A percentile compares a stretch with the other conserved stretches of the same genome.
phyloP scores from a whole-genome alignment of 345 rosid genomes.

The Excoecaria cochinchinensis region DNA sequence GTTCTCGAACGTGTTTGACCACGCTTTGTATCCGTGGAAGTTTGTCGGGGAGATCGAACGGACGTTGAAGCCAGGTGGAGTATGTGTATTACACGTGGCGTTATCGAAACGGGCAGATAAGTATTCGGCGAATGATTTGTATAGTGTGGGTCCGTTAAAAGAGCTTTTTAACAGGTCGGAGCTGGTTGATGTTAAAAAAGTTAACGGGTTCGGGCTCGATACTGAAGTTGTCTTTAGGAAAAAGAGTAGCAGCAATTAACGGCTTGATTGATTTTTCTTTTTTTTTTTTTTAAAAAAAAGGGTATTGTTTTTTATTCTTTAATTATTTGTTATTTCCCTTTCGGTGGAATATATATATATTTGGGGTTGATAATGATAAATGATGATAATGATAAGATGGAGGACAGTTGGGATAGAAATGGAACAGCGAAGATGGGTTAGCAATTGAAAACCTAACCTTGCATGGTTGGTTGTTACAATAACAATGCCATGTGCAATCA shows the following conservation, averaged over 20 bases:
- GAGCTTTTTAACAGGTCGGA: slow-evolving; percentile 32
- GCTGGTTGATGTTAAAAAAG: slow-evolving; percentile 26
- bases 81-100: slow-evolving; percentile 42
- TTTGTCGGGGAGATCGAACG: slow-evolving; percentile 46
- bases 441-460: background rate
- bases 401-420: background rate
- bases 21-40: slow-evolving; percentile 35
- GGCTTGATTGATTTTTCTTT: background rate
- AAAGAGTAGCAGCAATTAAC: background rate
- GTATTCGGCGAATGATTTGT: slow-evolving; percentile 45
- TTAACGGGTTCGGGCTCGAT: slow-evolving; percentile 45
- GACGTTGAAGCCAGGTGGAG: slow-evolving; percentile 37
- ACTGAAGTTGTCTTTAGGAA: slow-evolving; percentile 39
- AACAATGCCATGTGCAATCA: no score
- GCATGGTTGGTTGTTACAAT: no score
- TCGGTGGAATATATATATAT: no score
- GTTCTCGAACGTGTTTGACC: slow-evolving; percentile 49
- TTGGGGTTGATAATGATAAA: no score
- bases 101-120: slow-evolving; percentile 35
- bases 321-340: background rate
- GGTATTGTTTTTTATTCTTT: background rate
- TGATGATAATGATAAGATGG: no score
- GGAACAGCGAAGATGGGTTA: background rate
- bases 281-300: background rate
- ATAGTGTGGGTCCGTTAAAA: slow-evolving; percentile 30